Evolutionary conservation across 768 basidiomycete species (phyloP).

Genomic region (Calocybe gangraenosa): DNA sequence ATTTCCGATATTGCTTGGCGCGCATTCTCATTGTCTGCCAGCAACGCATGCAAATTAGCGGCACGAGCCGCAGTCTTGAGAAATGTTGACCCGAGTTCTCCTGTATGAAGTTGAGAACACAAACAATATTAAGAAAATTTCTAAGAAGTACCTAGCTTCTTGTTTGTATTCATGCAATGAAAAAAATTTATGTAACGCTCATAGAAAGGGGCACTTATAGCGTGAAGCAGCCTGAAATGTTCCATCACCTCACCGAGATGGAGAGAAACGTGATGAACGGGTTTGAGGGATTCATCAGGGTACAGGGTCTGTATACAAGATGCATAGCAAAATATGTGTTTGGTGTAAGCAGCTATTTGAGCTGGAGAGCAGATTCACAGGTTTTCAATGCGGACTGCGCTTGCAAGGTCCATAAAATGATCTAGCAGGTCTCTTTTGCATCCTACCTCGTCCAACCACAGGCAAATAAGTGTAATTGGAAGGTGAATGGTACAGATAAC

Average conservation of each 20-base stretch:
- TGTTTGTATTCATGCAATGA: slow-evolving; percentile 24
- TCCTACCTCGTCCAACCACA: slow-evolving; percentile 15
- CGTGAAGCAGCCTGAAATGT: slow-evolving; percentile 16
- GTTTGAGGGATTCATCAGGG: slow-evolving; percentile 14
- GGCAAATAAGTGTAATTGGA: slow-evolving; percentile 23
- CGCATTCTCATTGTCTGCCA: no score
- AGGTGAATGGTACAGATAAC: slow-evolving; percentile 25
- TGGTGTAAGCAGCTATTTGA: slow-evolving; percentile 19
- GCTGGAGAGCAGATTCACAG: slow-evolving; percentile 14
- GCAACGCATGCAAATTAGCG: no score
- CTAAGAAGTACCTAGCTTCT: slow-evolving; percentile 12
- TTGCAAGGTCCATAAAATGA: slow-evolving; percentile 26
- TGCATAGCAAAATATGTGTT: slow-evolving; percentile 18
- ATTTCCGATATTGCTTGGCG: no score
- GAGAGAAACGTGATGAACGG: slow-evolving; percentile 19
- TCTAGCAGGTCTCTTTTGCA: slow-evolving; percentile 18
- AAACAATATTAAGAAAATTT: background rate
- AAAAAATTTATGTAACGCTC: slow-evolving; percentile 17
- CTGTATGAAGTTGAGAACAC: slow-evolving; percentile 3
- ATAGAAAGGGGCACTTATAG: background rate
- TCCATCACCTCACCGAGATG: slow-evolving; percentile 18
- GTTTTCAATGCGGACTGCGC: slow-evolving; percentile 18
- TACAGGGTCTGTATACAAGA: slow-evolving; percentile 10
- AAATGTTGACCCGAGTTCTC: slow-evolving; percentile 11
- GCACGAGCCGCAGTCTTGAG: no score